Percentiles rank a stretch among this genome's conserved stretches.
phyloP scores from a whole-genome alignment of 2,329 filamentous ascomycete species.

The Xylariaceae sp. region DNA sequence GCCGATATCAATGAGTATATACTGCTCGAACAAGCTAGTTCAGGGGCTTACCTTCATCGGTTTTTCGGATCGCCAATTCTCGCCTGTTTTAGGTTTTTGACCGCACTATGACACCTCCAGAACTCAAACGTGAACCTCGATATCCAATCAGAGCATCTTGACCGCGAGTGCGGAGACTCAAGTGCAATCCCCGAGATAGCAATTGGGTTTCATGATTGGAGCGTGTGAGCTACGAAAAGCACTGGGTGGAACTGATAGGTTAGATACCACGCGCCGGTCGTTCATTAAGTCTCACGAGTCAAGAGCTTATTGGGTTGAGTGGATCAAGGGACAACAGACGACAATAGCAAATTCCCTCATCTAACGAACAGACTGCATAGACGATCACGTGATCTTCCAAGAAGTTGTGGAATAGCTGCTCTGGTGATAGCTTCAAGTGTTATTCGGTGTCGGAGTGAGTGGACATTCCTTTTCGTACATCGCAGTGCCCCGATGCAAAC shows the following conservation, averaged over 20 bases:
- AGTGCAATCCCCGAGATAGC: background rate
- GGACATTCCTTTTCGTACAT: background rate
- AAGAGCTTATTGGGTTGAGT: background rate
- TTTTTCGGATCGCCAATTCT: background rate
- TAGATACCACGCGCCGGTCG: background rate
- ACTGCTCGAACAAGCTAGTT: background rate
- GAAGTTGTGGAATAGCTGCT: too few species aligned
- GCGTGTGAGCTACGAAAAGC: background rate
- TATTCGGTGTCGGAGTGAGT: background rate
- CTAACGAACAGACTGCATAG: too few species aligned
- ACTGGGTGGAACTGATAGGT: background rate
- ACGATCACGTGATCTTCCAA: too few species aligned
- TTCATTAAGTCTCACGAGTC: background rate
- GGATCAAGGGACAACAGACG: background rate
- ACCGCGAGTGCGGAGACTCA: background rate
- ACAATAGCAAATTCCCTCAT: background rate
- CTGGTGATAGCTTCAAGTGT: too few species aligned
- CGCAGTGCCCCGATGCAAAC: background rate
- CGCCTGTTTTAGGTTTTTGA: too few species aligned
- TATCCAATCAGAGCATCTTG: background rate
- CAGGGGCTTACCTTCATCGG: background rate
- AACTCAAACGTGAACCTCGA: background rate
- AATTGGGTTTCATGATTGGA: background rate
- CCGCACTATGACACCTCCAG: background rate
- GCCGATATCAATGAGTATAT: background rate